Percentiles rank a stretch among this genome's conserved stretches.
Evolutionary conservation across 352 stramenopile species (phyloP).

Genomic region (Elongisporangium prolatum): DNA sequence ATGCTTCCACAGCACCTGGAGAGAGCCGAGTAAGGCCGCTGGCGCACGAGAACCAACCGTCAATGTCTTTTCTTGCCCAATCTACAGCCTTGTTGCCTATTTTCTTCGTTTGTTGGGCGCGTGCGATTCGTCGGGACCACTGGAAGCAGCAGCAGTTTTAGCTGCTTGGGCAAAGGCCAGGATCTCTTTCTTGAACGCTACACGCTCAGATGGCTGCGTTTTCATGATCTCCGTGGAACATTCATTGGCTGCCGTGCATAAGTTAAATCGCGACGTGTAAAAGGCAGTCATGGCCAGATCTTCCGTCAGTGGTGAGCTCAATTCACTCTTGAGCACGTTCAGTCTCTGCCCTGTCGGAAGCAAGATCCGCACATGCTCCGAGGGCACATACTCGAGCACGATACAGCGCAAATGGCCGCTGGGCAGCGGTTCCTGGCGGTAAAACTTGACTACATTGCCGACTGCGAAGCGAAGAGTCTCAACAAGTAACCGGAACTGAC

Average conservation of each 20-base stretch:
- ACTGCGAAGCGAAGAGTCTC: constrained; percentile 55
- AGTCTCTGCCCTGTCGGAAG: constrained; percentile 50
- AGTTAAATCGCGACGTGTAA: constrained; percentile 69
- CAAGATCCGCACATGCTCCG: constrained; percentile 46
- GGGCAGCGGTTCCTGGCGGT: constrained; percentile 19
- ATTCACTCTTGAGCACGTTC: constrained; percentile 43
- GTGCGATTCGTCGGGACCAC: background rate
- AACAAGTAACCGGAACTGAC: constrained; percentile 51
- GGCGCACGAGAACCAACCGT: constrained; percentile 1
- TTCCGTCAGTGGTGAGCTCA: constrained; percentile 62
- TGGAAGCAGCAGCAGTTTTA: constrained; percentile 4
- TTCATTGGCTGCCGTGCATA: constrained; percentile 45
- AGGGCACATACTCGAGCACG: constrained; percentile 38
- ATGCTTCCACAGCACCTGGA: background rate
- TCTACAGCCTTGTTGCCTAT: constrained; percentile 1
- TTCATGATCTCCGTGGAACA: constrained; percentile 45
- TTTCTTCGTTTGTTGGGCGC: constrained; percentile 5
- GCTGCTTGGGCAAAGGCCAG: constrained; percentile 37
- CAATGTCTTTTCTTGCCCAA: constrained; percentile 9
- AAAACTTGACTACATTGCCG: constrained; percentile 71
- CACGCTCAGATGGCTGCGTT: constrained; percentile 47
- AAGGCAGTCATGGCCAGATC: constrained; percentile 66
- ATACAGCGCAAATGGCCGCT: constrained; percentile 62
- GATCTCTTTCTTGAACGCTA: constrained; percentile 61
- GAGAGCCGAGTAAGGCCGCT: background rate